Conservation (phyloP, 768 basidiomycete species). For the Kwoniella bestiolae region DNA sequence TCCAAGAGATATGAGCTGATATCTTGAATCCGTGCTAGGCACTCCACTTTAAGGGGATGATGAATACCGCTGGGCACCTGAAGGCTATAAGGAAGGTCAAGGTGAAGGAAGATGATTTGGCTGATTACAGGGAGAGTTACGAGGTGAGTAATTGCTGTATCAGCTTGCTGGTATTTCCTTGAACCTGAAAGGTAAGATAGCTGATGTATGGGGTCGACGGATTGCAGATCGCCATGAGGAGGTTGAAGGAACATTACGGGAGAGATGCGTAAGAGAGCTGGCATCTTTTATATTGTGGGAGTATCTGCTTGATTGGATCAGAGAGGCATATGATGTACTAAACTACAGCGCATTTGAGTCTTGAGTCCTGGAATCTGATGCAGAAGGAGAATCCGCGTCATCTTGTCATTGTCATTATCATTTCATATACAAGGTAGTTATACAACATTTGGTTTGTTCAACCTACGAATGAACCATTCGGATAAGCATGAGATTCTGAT, state of each 20-base stretch:
- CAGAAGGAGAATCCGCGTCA: too few relatives aligned
- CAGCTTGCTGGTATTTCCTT: neutral
- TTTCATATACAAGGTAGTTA: neutral
- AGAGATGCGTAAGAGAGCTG: conserved; percentile 19
- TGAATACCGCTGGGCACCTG: conserved; percentile 73
- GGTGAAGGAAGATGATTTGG: conserved; percentile 68
- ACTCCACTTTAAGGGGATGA: conserved; percentile 81
- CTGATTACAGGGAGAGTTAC: conserved; percentile 66
- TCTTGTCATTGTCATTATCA: neutral
- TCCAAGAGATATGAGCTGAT: conserved; percentile 61
- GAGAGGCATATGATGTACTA: too few relatives aligned
- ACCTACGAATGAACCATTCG: neutral
- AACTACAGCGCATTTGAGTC: too few relatives aligned
- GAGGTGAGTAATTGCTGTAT: conserved; percentile 62
- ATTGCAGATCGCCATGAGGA: conserved; percentile 44
- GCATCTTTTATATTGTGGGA: too few relatives aligned
- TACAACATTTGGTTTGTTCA: neutral
- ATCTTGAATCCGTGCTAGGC: conserved; percentile 63
- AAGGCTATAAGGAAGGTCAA: conserved; percentile 70
- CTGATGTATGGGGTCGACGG: neutral
- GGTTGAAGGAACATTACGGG: conserved; percentile 42
- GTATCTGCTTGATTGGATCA: too few relatives aligned
- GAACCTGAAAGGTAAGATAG: neutral
- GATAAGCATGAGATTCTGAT: conserved; percentile 4
- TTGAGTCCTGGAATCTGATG: too few relatives aligned